These are phyloP conservation scores for Antitrichia curtipendula DNA, from an alignment of 225 moss, liverwort and hornwort species.

Conservation along the genomic window DNA sequence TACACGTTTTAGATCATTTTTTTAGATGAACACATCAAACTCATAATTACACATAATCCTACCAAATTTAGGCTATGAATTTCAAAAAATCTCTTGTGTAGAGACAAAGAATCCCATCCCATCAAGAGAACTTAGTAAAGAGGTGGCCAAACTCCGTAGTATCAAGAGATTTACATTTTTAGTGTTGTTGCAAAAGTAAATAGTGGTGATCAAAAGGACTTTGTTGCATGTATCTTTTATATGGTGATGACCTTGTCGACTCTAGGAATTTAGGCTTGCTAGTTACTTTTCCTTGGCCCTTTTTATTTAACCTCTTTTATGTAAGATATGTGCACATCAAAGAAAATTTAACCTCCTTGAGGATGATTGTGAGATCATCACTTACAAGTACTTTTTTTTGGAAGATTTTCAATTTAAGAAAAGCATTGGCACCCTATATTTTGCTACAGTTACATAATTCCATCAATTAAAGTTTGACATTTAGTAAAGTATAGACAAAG, in stretches of 20 bases:
- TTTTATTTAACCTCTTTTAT: not conserved
- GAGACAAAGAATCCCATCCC: not conserved
- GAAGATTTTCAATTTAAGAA: no score
- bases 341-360: not conserved
- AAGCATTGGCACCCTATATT: not conserved
- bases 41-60: not conserved
- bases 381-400: not conserved
- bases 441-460: not conserved
- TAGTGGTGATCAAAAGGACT: not conserved
- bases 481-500: not conserved
- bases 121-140: not conserved
- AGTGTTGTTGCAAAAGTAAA: not conserved
- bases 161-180: not conserved
- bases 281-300: not conserved
- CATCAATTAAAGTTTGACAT: no score
- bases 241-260: fast-evolving
- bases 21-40: not conserved
- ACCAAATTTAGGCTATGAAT: not conserved
- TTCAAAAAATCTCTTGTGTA: not conserved
- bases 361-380: not conserved
- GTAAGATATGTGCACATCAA: not conserved
- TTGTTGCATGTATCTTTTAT: not conserved
- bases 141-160: not conserved
- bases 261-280: not conserved
- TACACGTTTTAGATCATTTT: fast-evolving